Evolutionary conservation across 805 yeast species (phyloP).

Genomic region (Metschnikowia similis): DNA sequence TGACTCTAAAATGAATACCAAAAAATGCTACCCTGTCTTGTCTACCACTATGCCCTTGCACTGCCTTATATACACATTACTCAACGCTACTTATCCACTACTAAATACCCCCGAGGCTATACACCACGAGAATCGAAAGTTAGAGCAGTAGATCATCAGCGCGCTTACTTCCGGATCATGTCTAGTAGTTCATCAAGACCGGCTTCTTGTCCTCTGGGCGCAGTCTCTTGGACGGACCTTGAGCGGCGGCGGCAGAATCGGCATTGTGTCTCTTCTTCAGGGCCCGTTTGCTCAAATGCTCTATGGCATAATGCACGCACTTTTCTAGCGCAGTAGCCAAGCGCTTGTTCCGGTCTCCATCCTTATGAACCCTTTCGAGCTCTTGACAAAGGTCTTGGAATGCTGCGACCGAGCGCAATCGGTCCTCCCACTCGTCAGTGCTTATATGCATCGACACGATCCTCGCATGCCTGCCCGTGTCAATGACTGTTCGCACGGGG

Average conservation of each 20-base stretch:
- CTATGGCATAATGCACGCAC: conserved; percentile 4
- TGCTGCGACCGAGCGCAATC: conserved; percentile 1
- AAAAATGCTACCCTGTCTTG: too few species aligned
- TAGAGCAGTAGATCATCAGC: too few species aligned
- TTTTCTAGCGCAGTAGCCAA: not conserved
- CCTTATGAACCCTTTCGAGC: not conserved
- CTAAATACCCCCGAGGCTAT: too few species aligned
- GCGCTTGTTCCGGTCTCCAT: not conserved
- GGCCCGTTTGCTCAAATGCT: not conserved
- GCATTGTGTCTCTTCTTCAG: conserved; percentile 7
- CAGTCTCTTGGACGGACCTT: conserved; percentile 5
- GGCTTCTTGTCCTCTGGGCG: conserved; percentile 14
- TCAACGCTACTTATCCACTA: too few species aligned
- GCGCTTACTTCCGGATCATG: not conserved
- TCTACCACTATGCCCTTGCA: too few species aligned
- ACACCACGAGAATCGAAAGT: too few species aligned
- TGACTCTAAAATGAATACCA: too few species aligned
- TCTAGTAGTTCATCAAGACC: conserved; percentile 16
- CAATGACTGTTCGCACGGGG: not conserved
- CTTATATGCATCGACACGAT: not conserved
- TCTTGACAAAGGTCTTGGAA: conserved; percentile 1
- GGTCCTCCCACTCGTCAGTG: conserved; percentile 1
- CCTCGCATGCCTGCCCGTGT: not conserved
- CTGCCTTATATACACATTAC: too few species aligned
- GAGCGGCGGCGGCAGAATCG: conserved; percentile 2